A percentile compares a stretch with the other conserved stretches of the same genome.
These are phyloP conservation scores for Sugiyamaella smithiae DNA, from an alignment of 805 yeast genomes.

Conservation along the genomic window DNA sequence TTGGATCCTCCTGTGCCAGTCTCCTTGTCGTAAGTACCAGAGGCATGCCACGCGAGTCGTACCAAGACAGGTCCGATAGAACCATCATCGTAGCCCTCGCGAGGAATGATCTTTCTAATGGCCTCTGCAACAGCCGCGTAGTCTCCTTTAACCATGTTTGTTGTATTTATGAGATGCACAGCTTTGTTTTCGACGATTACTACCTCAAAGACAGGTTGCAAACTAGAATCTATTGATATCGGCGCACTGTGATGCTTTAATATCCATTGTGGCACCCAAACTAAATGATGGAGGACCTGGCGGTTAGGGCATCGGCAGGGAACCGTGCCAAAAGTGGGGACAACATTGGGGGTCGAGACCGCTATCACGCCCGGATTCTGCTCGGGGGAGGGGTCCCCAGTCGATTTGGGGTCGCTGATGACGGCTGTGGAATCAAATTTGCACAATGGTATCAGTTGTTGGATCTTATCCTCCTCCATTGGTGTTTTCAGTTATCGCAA, in stretches of 20 bases:
- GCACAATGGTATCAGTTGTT: no score
- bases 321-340: no score
- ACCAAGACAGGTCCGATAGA: slow-evolving; percentile 70
- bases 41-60: slow-evolving; percentile 76
- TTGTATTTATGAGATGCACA: neutral
- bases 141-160: slow-evolving; percentile 32
- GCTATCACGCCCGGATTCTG: no score
- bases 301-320: neutral
- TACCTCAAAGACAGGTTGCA: no score
- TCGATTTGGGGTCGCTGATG: no score
- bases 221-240: no score
- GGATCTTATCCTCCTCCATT: no score
- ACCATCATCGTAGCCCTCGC: slow-evolving; percentile 59
- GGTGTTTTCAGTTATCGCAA: no score
- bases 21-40: slow-evolving; percentile 67
- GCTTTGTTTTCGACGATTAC: no score
- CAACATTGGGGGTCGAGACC: neutral
- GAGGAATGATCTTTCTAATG: slow-evolving; percentile 36
- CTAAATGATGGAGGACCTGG: neutral
- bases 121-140: slow-evolving; percentile 41
- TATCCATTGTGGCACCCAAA: slow-evolving; percentile 1
- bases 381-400: no score
- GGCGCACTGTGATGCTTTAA: neutral
- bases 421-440: no score
- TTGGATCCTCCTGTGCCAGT: slow-evolving; percentile 49